Base-by-base conservation (phyloP, 108 stramenopile genomes). In the Ochromonas danica region DNA sequence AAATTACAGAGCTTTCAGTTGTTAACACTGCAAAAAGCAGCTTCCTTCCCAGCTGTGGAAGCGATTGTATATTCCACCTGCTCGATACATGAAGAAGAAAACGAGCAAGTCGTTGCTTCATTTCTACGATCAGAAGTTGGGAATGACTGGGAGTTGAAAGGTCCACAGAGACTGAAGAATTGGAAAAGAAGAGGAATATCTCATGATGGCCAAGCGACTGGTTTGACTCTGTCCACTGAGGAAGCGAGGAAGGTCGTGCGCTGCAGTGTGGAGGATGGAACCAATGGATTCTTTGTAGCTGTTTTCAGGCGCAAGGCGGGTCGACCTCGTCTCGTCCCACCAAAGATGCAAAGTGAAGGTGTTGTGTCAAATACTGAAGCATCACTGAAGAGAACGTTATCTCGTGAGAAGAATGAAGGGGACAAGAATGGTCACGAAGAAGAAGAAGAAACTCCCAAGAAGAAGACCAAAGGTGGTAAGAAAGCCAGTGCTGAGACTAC, bases 1-100 rank as follows among this genome's bases (percentile, higher is more conserved):
- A 77, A 87, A 3, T 85, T 99, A 42, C 83, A 93, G 28, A 89
- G 88, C 79, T 99, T 99, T 84, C 98, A 99, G 75, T 80, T 91
- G 14, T 67, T 87, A 71, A 94, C 92, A 40, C 81, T 99, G 6
- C 74, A 87, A 42, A 96, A 98, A 88, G 94, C 95, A 42, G 88
- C 95, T 87, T 88, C 2, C 0, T 93, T 96, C 80, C 91, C 93
- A 1, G 36, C 82, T 40, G 96, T 95, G 0, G 83, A 94, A 33
- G 89, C 92, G 43, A 90, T 99, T 77, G 94, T 95, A 27, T 99
- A 99, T 84, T 97, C 96, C 3, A 99, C 98, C n/a, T 99, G 98
- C 86, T 95, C 94, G 39, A 61, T 98, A 2, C 90, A 96, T 83
- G 88, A 81, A 25, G 84, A 92, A 78, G 98, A 99, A 87, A 95